Conservation (phyloP, 495 filamentous ascomycete genomes). For the Apiosordaria backusii region DNA sequence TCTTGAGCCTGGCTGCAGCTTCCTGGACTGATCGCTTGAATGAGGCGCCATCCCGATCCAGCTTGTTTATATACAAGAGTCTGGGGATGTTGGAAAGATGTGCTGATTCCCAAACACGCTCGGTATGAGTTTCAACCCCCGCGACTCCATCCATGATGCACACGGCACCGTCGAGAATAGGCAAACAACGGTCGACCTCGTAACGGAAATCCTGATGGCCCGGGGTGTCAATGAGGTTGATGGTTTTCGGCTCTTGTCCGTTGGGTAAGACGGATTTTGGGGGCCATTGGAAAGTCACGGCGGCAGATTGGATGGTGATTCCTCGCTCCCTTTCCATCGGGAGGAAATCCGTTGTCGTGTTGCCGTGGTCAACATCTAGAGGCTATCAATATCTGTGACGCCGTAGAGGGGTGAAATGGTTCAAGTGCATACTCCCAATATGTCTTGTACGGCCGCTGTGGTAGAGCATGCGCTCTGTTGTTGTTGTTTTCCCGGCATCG, state of each 20-base stretch:
- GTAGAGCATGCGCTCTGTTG: conserved; percentile 98
- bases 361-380: conserved; percentile 90
- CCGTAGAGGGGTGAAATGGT: not conserved
- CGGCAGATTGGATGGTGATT: conserved; percentile 97
- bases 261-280: conserved; percentile 30
- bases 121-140: conserved; percentile 96
- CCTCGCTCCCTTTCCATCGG: conserved; percentile 90
- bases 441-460: conserved; percentile 86
- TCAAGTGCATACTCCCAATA: conserved; percentile 64
- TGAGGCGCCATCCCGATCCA: conserved; percentile 89
- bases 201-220: conserved; percentile 99
- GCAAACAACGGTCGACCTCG: conserved; percentile 88
- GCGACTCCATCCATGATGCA: conserved; percentile 96
- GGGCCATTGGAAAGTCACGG: conserved; percentile 89
- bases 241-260: conserved; percentile 46
- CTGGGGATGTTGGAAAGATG: conserved; percentile 79
- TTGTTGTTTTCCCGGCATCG: conserved; percentile 98
- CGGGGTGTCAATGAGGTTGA: conserved; percentile 97
- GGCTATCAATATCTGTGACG: conserved; percentile 6
- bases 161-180: conserved; percentile 90
- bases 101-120: conserved; percentile 94
- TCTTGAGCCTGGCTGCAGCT: conserved; percentile 70
- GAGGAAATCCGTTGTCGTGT: conserved; percentile 96
- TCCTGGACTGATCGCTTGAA: conserved; percentile 86
- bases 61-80: conserved; percentile 90